Evolutionary conservation across 2,329 filamentous ascomycete genomes (phyloP), one percentile per base, ranked within the genome.

Genomic region (Penicillium oxalicum): DNA sequence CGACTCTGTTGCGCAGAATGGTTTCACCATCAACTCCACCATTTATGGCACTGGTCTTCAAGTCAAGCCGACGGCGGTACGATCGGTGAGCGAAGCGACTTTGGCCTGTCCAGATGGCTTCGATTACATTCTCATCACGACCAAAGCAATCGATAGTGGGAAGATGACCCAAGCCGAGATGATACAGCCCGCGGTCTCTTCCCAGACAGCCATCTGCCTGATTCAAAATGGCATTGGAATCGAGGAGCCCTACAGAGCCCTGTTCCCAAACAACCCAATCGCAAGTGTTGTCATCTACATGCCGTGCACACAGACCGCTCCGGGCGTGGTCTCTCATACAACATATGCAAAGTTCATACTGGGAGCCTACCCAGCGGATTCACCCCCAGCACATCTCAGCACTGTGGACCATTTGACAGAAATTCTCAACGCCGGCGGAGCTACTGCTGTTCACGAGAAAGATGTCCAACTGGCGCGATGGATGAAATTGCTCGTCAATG

Each of bases 221-320:
- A 32, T 32, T 28, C 40, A 42, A n/a, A 42, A 42, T 26, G 40
- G 40, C n/a, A 42, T 42, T 18, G 26, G 27, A 28, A 42, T 42
- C 9, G 40, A 42, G 28, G 28, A 42, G 4, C 40, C 40, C n/a
- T 42, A 42, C 24, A 33, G 28, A 24, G 27, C 26, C 3, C 8
- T 42, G 4, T 42, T 42, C 28, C 40, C 40, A 5, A 28, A 42
- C 5, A 42, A 9, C 0, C 6, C 40, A 9, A 42, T 42, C 9
- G 9, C 40, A 7, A 42, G 40, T 34, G 28, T 42, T 13, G 40
- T 42, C 26, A 33, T 42, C 9, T 42, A 42, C 28, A 42, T 42
- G 40, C 40, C 40, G 18, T 42, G 40, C 9, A 42, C 40, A 34
- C 40, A 33, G n/a, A 42, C 40, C 6, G 40, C 40, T 7, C 40